Evolutionary conservation across 225 moss, liverwort and hornwort species (phyloP).

Genomic region (Antitrichia curtipendula): DNA sequence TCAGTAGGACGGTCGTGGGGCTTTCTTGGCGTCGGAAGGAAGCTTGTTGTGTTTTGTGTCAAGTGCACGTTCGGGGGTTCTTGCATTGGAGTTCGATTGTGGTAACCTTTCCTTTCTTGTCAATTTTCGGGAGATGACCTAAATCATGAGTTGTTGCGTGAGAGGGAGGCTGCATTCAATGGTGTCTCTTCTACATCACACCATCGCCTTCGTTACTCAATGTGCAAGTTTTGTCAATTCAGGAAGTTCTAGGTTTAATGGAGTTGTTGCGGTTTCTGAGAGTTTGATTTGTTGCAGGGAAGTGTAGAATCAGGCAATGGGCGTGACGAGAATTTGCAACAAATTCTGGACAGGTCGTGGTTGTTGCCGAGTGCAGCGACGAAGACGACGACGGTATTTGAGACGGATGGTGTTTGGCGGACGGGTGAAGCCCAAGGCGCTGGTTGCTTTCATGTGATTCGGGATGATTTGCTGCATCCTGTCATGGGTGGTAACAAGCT

Average conservation of each 20-base stretch:
- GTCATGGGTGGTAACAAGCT: conserved; percentile 64
- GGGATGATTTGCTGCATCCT: conserved; percentile 7
- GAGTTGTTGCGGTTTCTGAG: background rate
- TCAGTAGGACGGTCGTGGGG: background rate
- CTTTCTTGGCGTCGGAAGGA: background rate
- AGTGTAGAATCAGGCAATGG: background rate
- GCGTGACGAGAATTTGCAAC: conserved; percentile 9
- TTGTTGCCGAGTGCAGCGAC: background rate
- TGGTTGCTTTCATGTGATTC: conserved; percentile 45
- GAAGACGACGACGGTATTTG: background rate
- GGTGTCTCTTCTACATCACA: background rate
- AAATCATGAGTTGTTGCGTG: background rate
- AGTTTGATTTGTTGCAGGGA: conserved; percentile 1
- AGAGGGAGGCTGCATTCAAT: background rate
- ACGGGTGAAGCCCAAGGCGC: background rate
- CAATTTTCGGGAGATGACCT: background rate
- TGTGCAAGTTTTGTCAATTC: background rate
- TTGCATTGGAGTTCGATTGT: background rate
- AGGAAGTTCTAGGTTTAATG: background rate
- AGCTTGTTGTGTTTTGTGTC: background rate
- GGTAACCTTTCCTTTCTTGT: background rate
- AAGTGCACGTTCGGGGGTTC: background rate
- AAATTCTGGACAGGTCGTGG: conserved; percentile 22
- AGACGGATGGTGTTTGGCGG: background rate
- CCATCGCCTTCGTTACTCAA: background rate